Evolutionary conservation across 2,329 filamentous ascomycete species (phyloP).

Genomic region (Claviceps maximensis): DNA sequence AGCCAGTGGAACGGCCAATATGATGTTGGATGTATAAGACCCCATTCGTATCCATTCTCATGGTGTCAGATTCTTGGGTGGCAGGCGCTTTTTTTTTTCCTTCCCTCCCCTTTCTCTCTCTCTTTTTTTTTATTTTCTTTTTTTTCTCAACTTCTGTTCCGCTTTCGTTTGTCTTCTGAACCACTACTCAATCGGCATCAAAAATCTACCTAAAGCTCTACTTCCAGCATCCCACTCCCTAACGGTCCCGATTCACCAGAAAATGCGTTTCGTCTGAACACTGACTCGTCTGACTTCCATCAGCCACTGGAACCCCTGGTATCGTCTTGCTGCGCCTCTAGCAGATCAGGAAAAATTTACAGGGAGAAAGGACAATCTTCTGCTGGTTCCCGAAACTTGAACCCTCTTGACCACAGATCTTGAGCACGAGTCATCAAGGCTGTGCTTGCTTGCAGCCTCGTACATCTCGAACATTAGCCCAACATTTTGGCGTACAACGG

Average conservation of each 20-base stretch:
- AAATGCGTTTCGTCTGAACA: constrained; percentile 2
- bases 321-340: constrained; percentile 20
- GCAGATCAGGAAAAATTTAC: constrained; percentile 22
- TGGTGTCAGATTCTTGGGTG: not conserved
- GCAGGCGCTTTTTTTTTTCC: not conserved
- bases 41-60: constrained; percentile 2
- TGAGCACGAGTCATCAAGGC: constrained; percentile 21
- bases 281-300: constrained; percentile 11
- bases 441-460: constrained; percentile 25
- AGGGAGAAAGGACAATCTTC: constrained; percentile 23
- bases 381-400: constrained; percentile 24
- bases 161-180: not conserved
- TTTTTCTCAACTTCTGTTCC: not conserved
- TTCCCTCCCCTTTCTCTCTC: not conserved
- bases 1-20: constrained; percentile 2
- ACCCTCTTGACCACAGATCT: constrained; percentile 26
- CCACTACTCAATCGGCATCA: not conserved
- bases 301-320: constrained; percentile 25
- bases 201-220: not conserved
- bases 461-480: constrained; percentile 2
- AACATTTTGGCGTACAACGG: constrained; percentile 9
- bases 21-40: constrained; percentile 8
- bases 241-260: not conserved
- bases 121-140: not conserved
- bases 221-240: not conserved